Percentiles rank a stretch among this genome's conserved stretches.
These are phyloP conservation scores for Arctostaphylos glauca DNA, from an alignment of 148 eudicot genomes.

Conservation along the genomic window DNA sequence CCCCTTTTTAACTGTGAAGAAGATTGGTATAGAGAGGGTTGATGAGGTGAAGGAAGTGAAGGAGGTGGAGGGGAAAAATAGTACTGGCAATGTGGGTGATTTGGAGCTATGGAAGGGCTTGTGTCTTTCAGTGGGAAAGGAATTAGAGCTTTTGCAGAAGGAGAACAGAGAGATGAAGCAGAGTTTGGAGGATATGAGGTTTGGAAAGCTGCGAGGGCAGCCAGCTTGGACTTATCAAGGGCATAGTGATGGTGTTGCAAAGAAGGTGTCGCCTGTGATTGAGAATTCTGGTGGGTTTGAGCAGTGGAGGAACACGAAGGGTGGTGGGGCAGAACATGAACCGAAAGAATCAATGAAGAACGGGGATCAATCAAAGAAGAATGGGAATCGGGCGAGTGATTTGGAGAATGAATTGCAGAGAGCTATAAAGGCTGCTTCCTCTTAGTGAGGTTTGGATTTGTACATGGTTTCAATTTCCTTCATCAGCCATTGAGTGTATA, in stretches of 20 bases:
- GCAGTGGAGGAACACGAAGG: constrained; percentile 65
- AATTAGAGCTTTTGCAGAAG: constrained; percentile 55
- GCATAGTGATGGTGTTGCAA: constrained; percentile 26
- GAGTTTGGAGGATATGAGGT: constrained; percentile 51
- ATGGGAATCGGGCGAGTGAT: constrained; percentile 33
- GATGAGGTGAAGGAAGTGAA: constrained; percentile 50
- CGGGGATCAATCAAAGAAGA: constrained; percentile 29
- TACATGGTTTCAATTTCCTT: not conserved
- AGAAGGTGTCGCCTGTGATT: constrained; percentile 21
- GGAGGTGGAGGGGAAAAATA: constrained; percentile 22
- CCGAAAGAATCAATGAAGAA: constrained; percentile 41
- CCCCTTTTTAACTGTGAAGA: constrained; percentile 70
- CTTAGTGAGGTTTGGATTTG: constrained; percentile 35
- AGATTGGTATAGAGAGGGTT: constrained; percentile 74
- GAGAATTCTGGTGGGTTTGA: constrained; percentile 51
- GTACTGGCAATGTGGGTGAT: constrained; percentile 33
- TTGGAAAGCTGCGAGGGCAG: constrained; percentile 20
- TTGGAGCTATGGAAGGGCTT: constrained; percentile 67
- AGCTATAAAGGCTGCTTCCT: constrained; percentile 78
- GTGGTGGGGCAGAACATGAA: constrained; percentile 32
- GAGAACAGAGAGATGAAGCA: constrained; percentile 67
- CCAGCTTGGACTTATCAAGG: constrained; percentile 22
- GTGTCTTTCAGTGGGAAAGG: constrained; percentile 65
- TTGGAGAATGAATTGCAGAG: constrained; percentile 80
- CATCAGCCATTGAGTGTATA: constrained; percentile 12